A percentile compares a stretch with the other conserved stretches of the same genome.
Conservation (phyloP, 768 basidiomycete species). For the Cystoderma amianthinum region DNA sequence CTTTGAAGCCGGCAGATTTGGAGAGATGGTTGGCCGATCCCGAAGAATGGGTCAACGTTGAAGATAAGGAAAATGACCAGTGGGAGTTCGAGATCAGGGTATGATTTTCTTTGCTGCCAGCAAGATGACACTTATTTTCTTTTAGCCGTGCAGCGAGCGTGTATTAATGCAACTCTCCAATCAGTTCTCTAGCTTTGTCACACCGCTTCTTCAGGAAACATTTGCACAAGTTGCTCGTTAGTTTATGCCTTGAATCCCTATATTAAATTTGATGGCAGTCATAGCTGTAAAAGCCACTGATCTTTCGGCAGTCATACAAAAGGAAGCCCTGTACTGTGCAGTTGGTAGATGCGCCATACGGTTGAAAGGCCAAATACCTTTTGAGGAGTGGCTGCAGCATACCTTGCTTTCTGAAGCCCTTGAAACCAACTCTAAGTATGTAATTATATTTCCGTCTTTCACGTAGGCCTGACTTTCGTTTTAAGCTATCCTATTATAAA, state of each 20-base stretch:
- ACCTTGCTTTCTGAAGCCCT: slow-evolving; percentile 54
- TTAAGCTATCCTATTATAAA: slow-evolving; percentile 85
- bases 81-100: slow-evolving; percentile 95
- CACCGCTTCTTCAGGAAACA: slow-evolving; percentile 52
- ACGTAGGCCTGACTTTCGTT: slow-evolving; percentile 5
- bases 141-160: slow-evolving; percentile 88
- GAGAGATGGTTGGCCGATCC: slow-evolving; percentile 83
- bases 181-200: slow-evolving; percentile 64
- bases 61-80: slow-evolving; percentile 84
- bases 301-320: slow-evolving; percentile 60
- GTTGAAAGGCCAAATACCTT: slow-evolving; percentile 57
- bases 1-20: slow-evolving; percentile 74
- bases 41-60: slow-evolving; percentile 90
- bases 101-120: slow-evolving; percentile 13
- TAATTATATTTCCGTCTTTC: slow-evolving; percentile 1
- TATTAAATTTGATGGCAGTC: background rate
- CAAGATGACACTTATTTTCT: slow-evolving; percentile 1
- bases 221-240: slow-evolving; percentile 60
- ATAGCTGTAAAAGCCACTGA: slow-evolving; percentile 42
- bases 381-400: slow-evolving; percentile 62
- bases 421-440: slow-evolving; percentile 53
- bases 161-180: slow-evolving; percentile 75
- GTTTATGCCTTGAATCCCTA: slow-evolving; percentile 8
- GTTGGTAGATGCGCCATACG: slow-evolving; percentile 74
- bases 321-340: slow-evolving; percentile 85